Base-by-base conservation (phyloP, 1,284 basidiomycete species). In the Puccinia coronata region DNA sequence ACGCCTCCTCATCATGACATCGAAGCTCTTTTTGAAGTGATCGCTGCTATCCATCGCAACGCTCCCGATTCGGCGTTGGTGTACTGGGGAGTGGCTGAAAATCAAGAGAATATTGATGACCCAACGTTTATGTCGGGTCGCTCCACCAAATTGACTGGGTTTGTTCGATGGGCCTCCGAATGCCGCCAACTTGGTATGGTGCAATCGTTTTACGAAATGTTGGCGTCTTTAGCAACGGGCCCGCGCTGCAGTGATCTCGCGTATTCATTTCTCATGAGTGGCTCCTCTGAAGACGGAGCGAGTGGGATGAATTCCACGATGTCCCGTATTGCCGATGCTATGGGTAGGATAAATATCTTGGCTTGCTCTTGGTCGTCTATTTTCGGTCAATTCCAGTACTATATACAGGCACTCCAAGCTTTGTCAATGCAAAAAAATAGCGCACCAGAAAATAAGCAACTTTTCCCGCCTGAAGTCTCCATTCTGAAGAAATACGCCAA, bases 151-250 rank as follows among this genome's bases (percentile, higher is more conserved):
- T 87, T 95, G 0, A 91, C 92, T 0, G 89, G 91, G 0, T 96
- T 97, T 86, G 87, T 95, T 63, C 91, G 93, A 80, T 95, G 93
- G 91, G 92, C 93, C 0, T 90, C 95, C 11, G 92, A 95, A 82
- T 88, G 89, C 4, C 90, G 92, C 71, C 91, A 93, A 81, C 86
- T 90, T 8, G 90, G 90, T 9, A 91, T 94, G 88, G 89, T 91
- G 28, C 91, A 90, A 83, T 92, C 94, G 0, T 88, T 95, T 82
- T 96, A 93, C 86, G 92, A 95, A 83, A 94, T 96, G 93, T 87
- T 96, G 28, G 88, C 90, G 4, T 93, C 94, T n/a, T 88, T 96
- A 31, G 90, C 94, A 0, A 91, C 91, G 69, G 95, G 95, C 0
- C 91, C 92, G 63, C 90, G 91, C 80, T 94, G 93, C 84, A 93